phyloP scores from a whole-genome alignment of 805 yeast species.

The Starmerella riodocensis region DNA sequence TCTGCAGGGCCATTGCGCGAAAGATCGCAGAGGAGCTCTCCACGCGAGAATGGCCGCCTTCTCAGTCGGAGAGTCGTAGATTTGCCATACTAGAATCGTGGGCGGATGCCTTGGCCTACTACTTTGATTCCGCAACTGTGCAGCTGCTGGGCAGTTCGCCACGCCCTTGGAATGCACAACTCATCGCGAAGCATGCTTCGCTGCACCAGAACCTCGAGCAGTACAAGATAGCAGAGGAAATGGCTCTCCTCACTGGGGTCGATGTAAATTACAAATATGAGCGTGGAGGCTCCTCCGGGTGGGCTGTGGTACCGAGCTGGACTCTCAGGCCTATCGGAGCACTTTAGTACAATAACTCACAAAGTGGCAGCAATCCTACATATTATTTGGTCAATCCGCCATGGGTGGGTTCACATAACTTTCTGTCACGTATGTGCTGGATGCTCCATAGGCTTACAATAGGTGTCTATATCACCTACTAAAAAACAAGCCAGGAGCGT shows the following conservation, averaged over 20 bases:
- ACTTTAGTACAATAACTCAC: too few relatives aligned
- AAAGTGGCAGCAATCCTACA: too few relatives aligned
- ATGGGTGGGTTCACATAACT: too few relatives aligned
- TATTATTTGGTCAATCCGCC: too few relatives aligned
- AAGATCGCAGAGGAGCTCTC: conserved; percentile 5
- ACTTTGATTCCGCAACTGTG: not conserved
- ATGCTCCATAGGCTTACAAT: too few relatives aligned
- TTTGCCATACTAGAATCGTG: conserved; percentile 14
- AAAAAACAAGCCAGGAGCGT: too few relatives aligned
- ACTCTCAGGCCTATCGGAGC: not conserved
- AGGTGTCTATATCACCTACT: too few relatives aligned
- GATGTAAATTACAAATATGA: not conserved
- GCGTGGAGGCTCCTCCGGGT: not conserved
- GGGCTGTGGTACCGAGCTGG: not conserved
- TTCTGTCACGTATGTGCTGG: too few relatives aligned
- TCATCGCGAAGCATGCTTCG: conserved; percentile 15
- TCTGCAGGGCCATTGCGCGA: conserved; percentile 6
- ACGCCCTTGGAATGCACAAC: conserved; percentile 22
- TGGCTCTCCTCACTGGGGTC: conserved; percentile 17
- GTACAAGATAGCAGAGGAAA: conserved; percentile 13
- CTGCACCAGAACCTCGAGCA: not conserved
- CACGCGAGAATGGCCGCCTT: conserved; percentile 18
- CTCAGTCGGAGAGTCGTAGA: conserved; percentile 1
- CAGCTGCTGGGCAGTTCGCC: conserved; percentile 7
- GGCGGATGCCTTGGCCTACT: conserved; percentile 16